Base-by-base conservation (phyloP, 2,329 filamentous ascomycete genomes). In the Tolypocladium nubicola region DNA sequence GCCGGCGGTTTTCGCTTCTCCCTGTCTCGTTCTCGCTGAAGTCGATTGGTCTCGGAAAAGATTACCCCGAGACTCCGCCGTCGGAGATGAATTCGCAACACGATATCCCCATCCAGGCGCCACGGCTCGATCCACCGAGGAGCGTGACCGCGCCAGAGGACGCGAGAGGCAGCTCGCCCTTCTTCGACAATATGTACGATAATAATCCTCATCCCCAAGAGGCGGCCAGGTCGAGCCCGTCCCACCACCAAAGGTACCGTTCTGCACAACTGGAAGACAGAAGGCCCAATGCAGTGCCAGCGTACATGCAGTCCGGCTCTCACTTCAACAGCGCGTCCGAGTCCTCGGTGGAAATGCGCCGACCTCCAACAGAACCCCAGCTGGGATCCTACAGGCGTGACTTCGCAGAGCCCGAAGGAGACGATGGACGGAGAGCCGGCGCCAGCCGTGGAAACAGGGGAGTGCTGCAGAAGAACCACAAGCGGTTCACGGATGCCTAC, bases 401-500 rank as follows among this genome's bases (percentile, higher is more conserved):
- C 5, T 75, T 74, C 50, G 64, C 70, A 3, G 74, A 75, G 9
- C 73, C 74, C 0, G 78, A 78, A 54, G 72, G 70, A 33, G 74
- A 73, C 41, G 74, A 76, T 35, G 69, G 67, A 45, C 74, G 73
- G 52, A 72, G 73, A 53, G 63, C 73, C 5, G 68, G 68, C 45
- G 74, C 64, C 56, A 67, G 66, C 54, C 71, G 67, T 64, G 73
- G 69, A 64, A 75, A 65, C 59, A 78, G 68, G 16, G 83, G 81
- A 39, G 84, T 89, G 13, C 75, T 94, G 52, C 88, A 94, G 66
- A 96, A 96, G 75, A 87, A 86, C 70, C 88, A 88, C 71, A 91
- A 93, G 73, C 85, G 91, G 62, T 96, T 99, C 65, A 86, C 83
- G 1, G 91, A 97, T 66, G 90, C 89, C 2, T 97, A 96, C 69